Base-by-base conservation (phyloP, 2,329 filamentous ascomycete genomes). In the Ambrosiella cleistominuta region DNA sequence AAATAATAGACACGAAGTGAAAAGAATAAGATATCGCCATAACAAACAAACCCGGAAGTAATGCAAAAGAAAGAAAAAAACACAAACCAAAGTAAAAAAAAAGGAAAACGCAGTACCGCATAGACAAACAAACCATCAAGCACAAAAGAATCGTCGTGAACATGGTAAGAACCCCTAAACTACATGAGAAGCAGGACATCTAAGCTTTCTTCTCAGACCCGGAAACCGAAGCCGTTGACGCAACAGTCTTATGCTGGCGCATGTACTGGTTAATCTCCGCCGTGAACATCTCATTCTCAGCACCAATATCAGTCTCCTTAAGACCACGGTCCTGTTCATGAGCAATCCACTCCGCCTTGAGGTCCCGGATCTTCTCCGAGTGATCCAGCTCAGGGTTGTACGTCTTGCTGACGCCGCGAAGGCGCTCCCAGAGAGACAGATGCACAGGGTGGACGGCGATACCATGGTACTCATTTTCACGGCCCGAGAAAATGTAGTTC, bases 381-480 rank as follows among this genome's bases (percentile, higher is more conserved):
- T 85, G 88, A 75, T 97, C 91, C 55, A 83, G 73, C 62, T 87
- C 82, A 7, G 89, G 81, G 69, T 96, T 75, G 74, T 96, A 97
- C 67, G 79, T 69, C 75, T 93, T 94, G 69, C 84, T 82, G 15
- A 85, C 78, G 56, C 88, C 89, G 57, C 80, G 77, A 62, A 87
- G 70, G 62, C 88, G 83, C 77, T 97, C 91, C 85, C 88, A 97
- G 56, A 90, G 69, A 6, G 86, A 91, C 62, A 97, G 74, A 68
- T 97, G 91, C 69, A 85, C 80, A 53, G 88, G 85, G 75, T 97
- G 89, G 61, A 97, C 82, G 61, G 91, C 91, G 57, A 95, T 83
- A 63, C 91, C 91, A 72, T 95, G 90, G 74, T 97, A 97, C 54
- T 96, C 88, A 37, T 81, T 62, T 64, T 83, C 83, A 61, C 82